Percentiles rank a stretch among this genome's conserved stretches.
Evolutionary conservation across 2,329 filamentous ascomycete species (phyloP).

Genomic region (Paecilomyces formosus): DNA sequence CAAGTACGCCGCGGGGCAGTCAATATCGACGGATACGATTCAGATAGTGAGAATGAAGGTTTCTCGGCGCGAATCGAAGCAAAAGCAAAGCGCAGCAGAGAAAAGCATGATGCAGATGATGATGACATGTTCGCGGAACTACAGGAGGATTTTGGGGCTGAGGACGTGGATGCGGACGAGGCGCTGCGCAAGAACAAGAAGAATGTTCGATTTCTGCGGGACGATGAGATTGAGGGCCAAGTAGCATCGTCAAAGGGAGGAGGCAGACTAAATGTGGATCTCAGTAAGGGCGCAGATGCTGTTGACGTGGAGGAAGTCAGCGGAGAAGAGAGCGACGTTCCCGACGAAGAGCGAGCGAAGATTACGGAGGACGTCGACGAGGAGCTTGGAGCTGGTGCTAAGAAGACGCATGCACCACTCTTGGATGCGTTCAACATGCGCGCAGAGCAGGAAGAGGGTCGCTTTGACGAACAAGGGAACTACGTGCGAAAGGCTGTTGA

Average conservation of each 20-base stretch:
- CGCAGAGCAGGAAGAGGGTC: conserved; percentile 81
- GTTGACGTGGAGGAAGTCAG: conserved; percentile 57
- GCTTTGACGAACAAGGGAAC: conserved; percentile 86
- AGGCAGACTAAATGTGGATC: conserved; percentile 52
- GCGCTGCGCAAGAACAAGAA: conserved; percentile 54
- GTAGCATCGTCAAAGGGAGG: conserved; percentile 66
- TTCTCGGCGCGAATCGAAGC: conserved; percentile 68
- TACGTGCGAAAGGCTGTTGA: conserved; percentile 84
- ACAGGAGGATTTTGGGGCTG: conserved; percentile 51
- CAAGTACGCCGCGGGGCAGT: conserved; percentile 86
- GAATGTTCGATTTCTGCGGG: conserved; percentile 52
- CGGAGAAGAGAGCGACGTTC: conserved; percentile 50
- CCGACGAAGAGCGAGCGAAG: conserved; percentile 62
- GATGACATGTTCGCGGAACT: conserved; percentile 77
- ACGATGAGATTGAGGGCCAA: conserved; percentile 69
- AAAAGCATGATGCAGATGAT: conserved; percentile 33
- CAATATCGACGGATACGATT: conserved; percentile 95
- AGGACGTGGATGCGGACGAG: conserved; percentile 45
- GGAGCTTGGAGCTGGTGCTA: conserved; percentile 80
- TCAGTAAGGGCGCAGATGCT: conserved; percentile 43
- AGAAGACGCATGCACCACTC: conserved; percentile 88
- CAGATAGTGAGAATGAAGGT: conserved; percentile 83
- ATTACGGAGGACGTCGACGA: conserved; percentile 73
- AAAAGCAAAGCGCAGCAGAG: conserved; percentile 36
- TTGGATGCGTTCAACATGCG: conserved; percentile 95